phyloP scores from a whole-genome alignment of 768 basidiomycete species.

The Lactarius akahatsu region DNA sequence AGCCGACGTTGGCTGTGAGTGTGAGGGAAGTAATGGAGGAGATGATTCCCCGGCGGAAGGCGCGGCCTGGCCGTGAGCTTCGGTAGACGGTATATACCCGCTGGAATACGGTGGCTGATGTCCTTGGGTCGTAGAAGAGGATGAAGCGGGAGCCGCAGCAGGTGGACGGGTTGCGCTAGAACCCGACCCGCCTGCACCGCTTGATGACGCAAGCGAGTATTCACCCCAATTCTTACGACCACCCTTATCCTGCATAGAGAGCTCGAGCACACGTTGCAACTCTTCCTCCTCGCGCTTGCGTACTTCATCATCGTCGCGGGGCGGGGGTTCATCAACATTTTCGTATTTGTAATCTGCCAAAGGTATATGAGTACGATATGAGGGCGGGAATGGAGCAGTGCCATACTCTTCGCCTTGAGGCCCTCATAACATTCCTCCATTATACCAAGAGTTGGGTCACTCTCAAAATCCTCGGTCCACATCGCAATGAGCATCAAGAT shows the following conservation, averaged over 20 bases:
- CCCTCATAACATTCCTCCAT: conserved; percentile 88
- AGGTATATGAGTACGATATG: conserved; percentile 10
- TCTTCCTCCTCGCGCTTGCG: conserved; percentile 91
- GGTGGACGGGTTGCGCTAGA: conserved; percentile 29
- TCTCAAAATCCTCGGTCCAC: conserved; percentile 86
- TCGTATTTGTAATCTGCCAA: conserved; percentile 70
- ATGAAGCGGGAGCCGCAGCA: conserved; percentile 29
- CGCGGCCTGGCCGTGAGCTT: conserved; percentile 22
- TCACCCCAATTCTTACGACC: conserved; percentile 60
- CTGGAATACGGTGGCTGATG: conserved; percentile 42
- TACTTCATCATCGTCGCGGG: conserved; percentile 74
- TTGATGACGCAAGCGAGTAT: conserved; percentile 42
- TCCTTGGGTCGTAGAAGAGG: conserved; percentile 29
- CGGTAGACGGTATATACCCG: conserved; percentile 50
- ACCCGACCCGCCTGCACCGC: conserved; percentile 39
- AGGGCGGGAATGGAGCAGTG: conserved; percentile 24
- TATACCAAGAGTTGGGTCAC: conserved; percentile 74
- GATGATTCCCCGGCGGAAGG: conserved; percentile 32
- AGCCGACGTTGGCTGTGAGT: conserved; percentile 34
- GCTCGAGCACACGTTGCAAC: conserved; percentile 86
- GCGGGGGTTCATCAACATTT: conserved; percentile 56
- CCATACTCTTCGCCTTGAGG: conserved; percentile 76
- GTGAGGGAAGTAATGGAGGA: conserved; percentile 24
- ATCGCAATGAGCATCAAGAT: conserved; percentile 68
- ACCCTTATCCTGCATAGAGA: conserved; percentile 91